A percentile compares a stretch with the other conserved stretches of the same genome.
phyloP scores from a whole-genome alignment of 2,329 filamentous ascomycete genomes.

The Cordyceps tenuipes region DNA sequence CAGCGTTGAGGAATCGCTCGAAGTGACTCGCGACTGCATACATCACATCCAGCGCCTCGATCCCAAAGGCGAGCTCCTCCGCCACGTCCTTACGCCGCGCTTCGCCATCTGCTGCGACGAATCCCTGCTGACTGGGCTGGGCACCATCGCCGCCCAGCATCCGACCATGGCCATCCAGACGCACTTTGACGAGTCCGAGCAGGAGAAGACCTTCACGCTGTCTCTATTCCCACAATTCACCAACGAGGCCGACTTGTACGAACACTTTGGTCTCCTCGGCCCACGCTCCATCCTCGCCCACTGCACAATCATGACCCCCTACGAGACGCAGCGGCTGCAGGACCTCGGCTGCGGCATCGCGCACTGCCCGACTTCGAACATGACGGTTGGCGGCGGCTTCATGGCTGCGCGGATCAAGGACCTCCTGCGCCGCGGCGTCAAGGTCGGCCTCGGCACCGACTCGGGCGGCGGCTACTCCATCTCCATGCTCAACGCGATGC shows the following conservation, averaged over 20 bases:
- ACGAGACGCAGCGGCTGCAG: slow-evolving; percentile 42
- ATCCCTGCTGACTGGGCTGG: slow-evolving; percentile 46
- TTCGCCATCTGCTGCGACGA: slow-evolving; percentile 54
- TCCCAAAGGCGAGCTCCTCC: slow-evolving; percentile 34
- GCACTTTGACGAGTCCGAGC: slow-evolving; percentile 57
- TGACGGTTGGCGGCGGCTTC: slow-evolving; percentile 52
- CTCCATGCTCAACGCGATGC: slow-evolving; percentile 50
- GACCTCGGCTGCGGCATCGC: slow-evolving; percentile 48
- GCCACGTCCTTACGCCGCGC: slow-evolving; percentile 46
- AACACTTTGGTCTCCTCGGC: slow-evolving; percentile 44
- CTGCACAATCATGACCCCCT: slow-evolving; percentile 52
- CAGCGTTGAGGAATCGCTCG: slow-evolving; percentile 36
- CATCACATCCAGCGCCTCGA: slow-evolving; percentile 37
- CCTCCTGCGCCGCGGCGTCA: slow-evolving; percentile 48
- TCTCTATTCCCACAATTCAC: slow-evolving; percentile 46
- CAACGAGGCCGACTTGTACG: slow-evolving; percentile 53
- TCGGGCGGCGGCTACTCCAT: slow-evolving; percentile 54
- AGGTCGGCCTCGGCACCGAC: slow-evolving; percentile 60
- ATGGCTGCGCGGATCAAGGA: slow-evolving; percentile 53
- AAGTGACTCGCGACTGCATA: slow-evolving; percentile 42
- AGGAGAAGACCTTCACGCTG: slow-evolving; percentile 48
- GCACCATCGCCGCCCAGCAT: slow-evolving; percentile 40
- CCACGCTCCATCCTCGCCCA: slow-evolving; percentile 55
- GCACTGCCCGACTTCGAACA: slow-evolving; percentile 58
- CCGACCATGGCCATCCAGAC: slow-evolving; percentile 51